Evolutionary conservation across 306 rosid species (phyloP).

Genomic region (Cicer bijugum): DNA sequence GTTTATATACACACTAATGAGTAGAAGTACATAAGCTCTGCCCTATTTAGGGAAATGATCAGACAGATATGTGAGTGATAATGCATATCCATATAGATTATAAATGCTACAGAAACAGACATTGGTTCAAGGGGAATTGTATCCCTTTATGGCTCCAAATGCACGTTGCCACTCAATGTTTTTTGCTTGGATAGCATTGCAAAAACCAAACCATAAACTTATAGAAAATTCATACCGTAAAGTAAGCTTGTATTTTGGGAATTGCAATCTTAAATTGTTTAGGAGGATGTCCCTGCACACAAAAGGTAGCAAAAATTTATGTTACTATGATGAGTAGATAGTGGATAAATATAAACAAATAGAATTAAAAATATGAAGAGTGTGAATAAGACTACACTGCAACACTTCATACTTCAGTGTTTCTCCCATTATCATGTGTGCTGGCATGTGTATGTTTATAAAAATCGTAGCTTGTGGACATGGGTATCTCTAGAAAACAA

Average conservation of each 20-base stretch:
- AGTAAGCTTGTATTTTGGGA: slow-evolving; percentile 49
- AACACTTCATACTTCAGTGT: neutral
- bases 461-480: neutral
- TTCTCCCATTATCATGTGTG: neutral
- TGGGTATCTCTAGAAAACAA: neutral
- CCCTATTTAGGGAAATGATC: slow-evolving; percentile 13
- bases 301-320: slow-evolving; percentile 21
- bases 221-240: slow-evolving; percentile 43
- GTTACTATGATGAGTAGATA: slow-evolving; percentile 28
- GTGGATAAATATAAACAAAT: slow-evolving; percentile 9
- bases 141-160: slow-evolving; percentile 20
- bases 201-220: slow-evolving; percentile 18
- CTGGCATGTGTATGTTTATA: neutral
- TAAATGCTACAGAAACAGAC: neutral
- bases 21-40: slow-evolving; percentile 10
- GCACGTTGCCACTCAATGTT: neutral
- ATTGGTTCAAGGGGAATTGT: neutral
- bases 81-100: slow-evolving; percentile 33
- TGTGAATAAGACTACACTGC: neutral
- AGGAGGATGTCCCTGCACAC: slow-evolving; percentile 43
- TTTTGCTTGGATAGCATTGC: neutral
- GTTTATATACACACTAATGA: neutral
- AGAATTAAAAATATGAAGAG: slow-evolving; percentile 3
- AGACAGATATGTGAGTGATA: slow-evolving; percentile 1
- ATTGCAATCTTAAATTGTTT: slow-evolving; percentile 44